These are phyloP conservation scores for Pelagophyceae sp. DNA, from an alignment of 352 stramenopile species.

Conservation along the genomic window DNA sequence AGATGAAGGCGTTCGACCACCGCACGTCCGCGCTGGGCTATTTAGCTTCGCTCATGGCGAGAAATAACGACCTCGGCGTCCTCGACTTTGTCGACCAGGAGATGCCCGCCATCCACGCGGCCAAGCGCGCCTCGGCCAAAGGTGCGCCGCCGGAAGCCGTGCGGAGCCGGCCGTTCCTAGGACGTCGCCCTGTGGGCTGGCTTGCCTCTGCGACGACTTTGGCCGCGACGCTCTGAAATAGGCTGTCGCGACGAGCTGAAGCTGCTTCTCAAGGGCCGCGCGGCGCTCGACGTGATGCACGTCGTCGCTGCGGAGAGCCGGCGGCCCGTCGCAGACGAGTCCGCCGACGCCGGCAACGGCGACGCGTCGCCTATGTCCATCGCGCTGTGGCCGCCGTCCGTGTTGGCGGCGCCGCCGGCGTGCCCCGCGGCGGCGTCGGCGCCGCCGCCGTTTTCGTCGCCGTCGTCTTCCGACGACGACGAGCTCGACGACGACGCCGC, in stretches of 20 bases:
- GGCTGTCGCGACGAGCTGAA: not conserved
- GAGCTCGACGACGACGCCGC: not conserved
- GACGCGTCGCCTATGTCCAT: too few species aligned
- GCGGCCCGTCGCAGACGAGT: not conserved
- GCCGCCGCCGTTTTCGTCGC: not conserved
- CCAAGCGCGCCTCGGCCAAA: not conserved
- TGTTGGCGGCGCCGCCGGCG: too few species aligned
- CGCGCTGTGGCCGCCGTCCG: too few species aligned
- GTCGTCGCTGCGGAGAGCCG: not conserved
- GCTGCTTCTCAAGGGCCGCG: not conserved
- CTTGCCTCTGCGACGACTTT: too few species aligned
- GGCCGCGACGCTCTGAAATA: too few species aligned
- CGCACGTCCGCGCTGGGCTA: conserved; percentile 41
- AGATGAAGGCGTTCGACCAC: conserved; percentile 38
- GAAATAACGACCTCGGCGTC: conserved; percentile 31
- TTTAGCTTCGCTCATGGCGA: conserved; percentile 37
- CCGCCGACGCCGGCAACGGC: not conserved
- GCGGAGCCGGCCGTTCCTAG: too few species aligned
- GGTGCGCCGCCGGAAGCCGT: too few species aligned
- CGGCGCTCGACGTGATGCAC: not conserved
- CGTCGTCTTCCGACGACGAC: conserved; percentile 2
- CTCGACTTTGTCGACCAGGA: conserved; percentile 21
- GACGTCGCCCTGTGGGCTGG: too few species aligned
- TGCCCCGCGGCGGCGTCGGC: too few species aligned
- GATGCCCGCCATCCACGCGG: not conserved